Conservation (phyloP, 1,284 basidiomycete species). For the Pholiota adiposa region DNA sequence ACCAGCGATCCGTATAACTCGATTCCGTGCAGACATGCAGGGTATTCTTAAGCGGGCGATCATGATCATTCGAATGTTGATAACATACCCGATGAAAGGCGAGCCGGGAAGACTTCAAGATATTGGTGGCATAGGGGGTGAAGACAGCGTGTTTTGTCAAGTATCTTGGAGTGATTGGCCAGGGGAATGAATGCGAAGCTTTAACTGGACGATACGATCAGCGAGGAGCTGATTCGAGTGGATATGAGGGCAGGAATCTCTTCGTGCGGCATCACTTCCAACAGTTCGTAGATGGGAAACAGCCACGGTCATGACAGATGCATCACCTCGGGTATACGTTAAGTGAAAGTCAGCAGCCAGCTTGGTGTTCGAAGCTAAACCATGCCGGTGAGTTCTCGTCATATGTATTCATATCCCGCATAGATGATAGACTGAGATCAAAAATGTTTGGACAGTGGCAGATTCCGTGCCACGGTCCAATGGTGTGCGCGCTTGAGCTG, state of each 20-base stretch:
- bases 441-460: background rate
- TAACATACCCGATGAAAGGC: background rate
- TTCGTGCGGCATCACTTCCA: background rate
- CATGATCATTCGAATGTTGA: background rate
- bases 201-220: background rate
- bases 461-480: background rate
- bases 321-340: background rate
- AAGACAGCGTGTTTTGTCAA: background rate
- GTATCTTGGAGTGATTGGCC: background rate
- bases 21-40: background rate
- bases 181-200: background rate
- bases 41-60: background rate
- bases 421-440: constrained; percentile 1
- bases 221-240: background rate
- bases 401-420: background rate
- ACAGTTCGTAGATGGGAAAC: constrained; percentile 13
- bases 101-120: background rate
- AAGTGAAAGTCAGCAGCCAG: background rate
- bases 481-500: background rate
- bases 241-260: background rate
- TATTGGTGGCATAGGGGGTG: background rate
- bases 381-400: background rate
- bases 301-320: constrained; percentile 8
- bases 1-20: background rate
- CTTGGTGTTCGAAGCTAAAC: background rate